These are phyloP conservation scores for Clarkia xantiana DNA, from an alignment of 345 rosid species.

Conservation along the genomic window DNA sequence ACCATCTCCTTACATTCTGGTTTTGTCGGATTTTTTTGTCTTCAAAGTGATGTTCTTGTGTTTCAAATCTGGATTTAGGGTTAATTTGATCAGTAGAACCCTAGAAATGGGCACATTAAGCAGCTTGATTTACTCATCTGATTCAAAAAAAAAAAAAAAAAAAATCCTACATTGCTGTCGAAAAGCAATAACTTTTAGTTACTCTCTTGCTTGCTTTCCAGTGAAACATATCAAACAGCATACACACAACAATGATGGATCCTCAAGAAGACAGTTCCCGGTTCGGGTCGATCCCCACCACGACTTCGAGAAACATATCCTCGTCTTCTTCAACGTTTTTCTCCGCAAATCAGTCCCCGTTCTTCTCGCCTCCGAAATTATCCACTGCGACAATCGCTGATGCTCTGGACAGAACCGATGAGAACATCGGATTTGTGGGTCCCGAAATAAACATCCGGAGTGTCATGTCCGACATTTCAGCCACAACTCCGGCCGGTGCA, in stretches of 20 bases:
- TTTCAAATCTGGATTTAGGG: too few relatives aligned
- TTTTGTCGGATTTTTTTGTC: background rate
- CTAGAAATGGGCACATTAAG: too few relatives aligned
- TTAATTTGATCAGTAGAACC: too few relatives aligned
- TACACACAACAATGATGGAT: conserved; percentile 33
- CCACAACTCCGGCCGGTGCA: conserved; percentile 16
- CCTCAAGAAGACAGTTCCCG: conserved; percentile 56
- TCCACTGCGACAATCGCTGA: too few relatives aligned
- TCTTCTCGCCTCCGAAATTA: conserved; percentile 47
- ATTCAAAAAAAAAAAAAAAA: too few relatives aligned
- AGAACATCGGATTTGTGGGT: conserved; percentile 22
- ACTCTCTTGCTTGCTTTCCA: conserved; percentile 16
- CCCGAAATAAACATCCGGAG: conserved; percentile 22
- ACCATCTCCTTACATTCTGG: background rate
- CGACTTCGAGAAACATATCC: conserved; percentile 57
- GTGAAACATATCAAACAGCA: conserved; percentile 12
- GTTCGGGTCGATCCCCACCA: conserved; percentile 33
- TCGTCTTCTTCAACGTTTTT: conserved; percentile 80
- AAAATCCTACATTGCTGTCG: too few relatives aligned
- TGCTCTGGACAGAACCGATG: too few relatives aligned
- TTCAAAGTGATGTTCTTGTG: too few relatives aligned
- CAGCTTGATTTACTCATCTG: too few relatives aligned
- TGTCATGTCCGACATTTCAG: conserved; percentile 24
- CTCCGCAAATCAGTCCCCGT: conserved; percentile 89
- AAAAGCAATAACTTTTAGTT: too few relatives aligned